phyloP scores from a whole-genome alignment of 192 early-diverging fungal genomes.

The Coemansia sp. region DNA sequence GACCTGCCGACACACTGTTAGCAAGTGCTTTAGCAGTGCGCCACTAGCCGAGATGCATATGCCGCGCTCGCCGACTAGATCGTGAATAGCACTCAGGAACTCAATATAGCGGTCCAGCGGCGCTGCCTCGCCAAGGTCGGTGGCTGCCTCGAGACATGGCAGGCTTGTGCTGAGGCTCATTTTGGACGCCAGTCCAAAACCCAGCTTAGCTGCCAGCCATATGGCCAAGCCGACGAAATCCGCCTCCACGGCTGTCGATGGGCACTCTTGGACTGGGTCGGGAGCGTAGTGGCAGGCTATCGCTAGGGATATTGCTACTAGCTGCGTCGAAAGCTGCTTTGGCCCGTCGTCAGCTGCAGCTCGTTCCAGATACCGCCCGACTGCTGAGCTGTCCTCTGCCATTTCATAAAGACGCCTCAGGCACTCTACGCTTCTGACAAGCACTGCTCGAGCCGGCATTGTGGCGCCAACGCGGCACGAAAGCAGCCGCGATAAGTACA shows the following conservation, averaged over 20 bases:
- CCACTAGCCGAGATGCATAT: slow-evolving; percentile 42
- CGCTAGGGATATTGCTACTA: slow-evolving; percentile 25
- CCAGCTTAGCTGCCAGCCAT: slow-evolving; percentile 32
- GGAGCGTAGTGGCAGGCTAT: slow-evolving; percentile 16
- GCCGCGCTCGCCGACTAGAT: slow-evolving; percentile 42
- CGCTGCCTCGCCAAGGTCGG: neutral
- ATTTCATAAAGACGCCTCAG: slow-evolving; percentile 12
- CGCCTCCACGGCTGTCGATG: slow-evolving; percentile 11
- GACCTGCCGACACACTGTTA: slow-evolving; percentile 7
- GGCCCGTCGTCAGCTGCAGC: neutral
- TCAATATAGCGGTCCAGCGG: neutral
- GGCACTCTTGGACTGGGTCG: slow-evolving; percentile 12
- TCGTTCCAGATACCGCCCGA: neutral
- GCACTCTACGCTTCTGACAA: slow-evolving; percentile 16
- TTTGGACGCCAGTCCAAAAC: neutral
- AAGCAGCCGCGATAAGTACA: slow-evolving; percentile 30
- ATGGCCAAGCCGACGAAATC: slow-evolving; percentile 21
- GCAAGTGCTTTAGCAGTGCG: slow-evolving; percentile 25
- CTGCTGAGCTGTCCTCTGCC: neutral
- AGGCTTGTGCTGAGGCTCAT: neutral
- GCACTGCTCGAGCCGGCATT: slow-evolving; percentile 3
- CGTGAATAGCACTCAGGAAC: slow-evolving; percentile 20
- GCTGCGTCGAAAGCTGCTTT: slow-evolving; percentile 10
- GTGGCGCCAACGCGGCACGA: neutral
- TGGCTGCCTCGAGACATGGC: neutral